Evolutionary conservation across 140 eudicot species (phyloP).

Genomic region (Erigeron philadelphicus): DNA sequence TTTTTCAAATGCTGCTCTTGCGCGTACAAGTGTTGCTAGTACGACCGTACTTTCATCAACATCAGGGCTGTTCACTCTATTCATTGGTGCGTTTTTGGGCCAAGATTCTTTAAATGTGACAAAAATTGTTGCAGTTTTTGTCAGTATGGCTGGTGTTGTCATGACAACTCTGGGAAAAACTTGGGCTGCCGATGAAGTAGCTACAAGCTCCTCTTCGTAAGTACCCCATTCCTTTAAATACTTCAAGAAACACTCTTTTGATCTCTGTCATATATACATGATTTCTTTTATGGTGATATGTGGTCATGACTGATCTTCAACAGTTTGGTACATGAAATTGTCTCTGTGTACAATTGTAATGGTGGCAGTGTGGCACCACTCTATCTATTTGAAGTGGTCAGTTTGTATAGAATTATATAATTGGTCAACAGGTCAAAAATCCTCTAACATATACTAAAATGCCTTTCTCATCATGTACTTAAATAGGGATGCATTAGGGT

Average conservation of each 20-base stretch:
- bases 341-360: background rate
- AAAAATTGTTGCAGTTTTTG: slow-evolving; percentile 86
- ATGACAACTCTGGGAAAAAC: slow-evolving; percentile 98
- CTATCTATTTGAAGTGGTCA: background rate
- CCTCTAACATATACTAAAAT: no score
- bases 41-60: slow-evolving; percentile 96
- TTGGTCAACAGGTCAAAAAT: no score
- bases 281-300: slow-evolving; percentile 9
- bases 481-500: no score
- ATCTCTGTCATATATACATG: background rate
- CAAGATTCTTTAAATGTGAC: slow-evolving; percentile 78
- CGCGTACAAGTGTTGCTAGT: slow-evolving; percentile 98
- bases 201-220: slow-evolving; percentile 56
- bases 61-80: slow-evolving; percentile 94
- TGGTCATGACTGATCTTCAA: background rate
- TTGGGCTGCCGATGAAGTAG: slow-evolving; percentile 83
- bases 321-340: background rate
- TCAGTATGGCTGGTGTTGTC: slow-evolving; percentile 95
- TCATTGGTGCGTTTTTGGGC: slow-evolving; percentile 88
- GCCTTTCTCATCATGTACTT: no score
- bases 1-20: slow-evolving; percentile 95
- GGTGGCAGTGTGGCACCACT: background rate
- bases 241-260: background rate
- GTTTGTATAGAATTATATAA: no score
- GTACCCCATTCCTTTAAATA: slow-evolving; percentile 7